Evolutionary conservation across 345 rosid genomes (phyloP).

Genomic region (Gynandropsis gynandra): DNA sequence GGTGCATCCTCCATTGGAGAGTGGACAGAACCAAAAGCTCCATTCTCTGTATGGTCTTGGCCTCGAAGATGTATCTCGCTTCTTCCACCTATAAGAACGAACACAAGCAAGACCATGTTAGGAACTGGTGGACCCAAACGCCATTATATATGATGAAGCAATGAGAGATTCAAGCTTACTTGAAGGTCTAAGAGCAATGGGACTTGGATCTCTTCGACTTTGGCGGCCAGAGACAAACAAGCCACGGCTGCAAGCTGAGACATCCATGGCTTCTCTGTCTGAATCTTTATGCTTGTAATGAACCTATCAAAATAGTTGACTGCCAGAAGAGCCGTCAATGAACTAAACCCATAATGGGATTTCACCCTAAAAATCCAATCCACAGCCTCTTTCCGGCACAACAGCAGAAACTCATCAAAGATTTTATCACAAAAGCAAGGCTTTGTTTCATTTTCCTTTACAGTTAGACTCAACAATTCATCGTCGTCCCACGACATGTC

Average conservation of each 20-base stretch:
- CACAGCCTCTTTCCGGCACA: slow-evolving; percentile 53
- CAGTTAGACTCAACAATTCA: slow-evolving; percentile 47
- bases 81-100: slow-evolving; percentile 53
- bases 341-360: slow-evolving; percentile 56
- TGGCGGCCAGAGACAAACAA: slow-evolving; percentile 83
- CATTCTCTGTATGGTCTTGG: slow-evolving; percentile 87
- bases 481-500: slow-evolving; percentile 57
- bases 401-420: slow-evolving; percentile 25
- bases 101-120: slow-evolving; percentile 5
- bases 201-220: slow-evolving; percentile 88
- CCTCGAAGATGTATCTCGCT: slow-evolving; percentile 63
- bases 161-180: slow-evolving; percentile 34
- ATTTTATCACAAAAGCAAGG: slow-evolving; percentile 19
- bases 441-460: slow-evolving; percentile 50
- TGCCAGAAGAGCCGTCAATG: slow-evolving; percentile 69
- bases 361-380: slow-evolving; percentile 68
- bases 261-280: slow-evolving; percentile 88
- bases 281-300: slow-evolving; percentile 49
- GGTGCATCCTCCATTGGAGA: slow-evolving; percentile 88
- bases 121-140: slow-evolving; percentile 33
- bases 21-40: slow-evolving; percentile 78
- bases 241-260: slow-evolving; percentile 81
- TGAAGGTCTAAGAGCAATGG: slow-evolving; percentile 81
- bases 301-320: slow-evolving; percentile 89
- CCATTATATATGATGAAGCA: slow-evolving; percentile 17